phyloP scores from a whole-genome alignment of 192 early-diverging fungal species.

The Dissophora globulifera region DNA sequence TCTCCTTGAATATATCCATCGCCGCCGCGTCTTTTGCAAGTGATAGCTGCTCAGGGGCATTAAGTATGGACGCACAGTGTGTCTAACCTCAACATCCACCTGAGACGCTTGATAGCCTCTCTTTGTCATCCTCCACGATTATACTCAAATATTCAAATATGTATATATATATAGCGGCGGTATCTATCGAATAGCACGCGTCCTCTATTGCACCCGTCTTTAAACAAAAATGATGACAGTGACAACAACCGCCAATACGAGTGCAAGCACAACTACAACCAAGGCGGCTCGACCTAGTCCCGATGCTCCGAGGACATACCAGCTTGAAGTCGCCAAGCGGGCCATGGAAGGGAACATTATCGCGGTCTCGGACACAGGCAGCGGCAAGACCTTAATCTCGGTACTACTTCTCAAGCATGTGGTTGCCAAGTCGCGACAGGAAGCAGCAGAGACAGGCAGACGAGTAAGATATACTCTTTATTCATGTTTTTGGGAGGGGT shows the following conservation, averaged over 20 bases:
- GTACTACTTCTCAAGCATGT: conserved; percentile 86
- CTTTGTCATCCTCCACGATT: no score
- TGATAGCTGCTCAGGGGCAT: no score
- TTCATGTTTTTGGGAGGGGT: neutral
- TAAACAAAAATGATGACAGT: neutral
- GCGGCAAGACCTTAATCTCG: conserved; percentile 92
- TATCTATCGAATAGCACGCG: no score
- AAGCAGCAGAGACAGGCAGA: conserved; percentile 35
- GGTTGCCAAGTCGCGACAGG: conserved; percentile 51
- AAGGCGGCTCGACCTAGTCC: no score
- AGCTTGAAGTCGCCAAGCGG: conserved; percentile 75
- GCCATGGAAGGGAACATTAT: conserved; percentile 84
- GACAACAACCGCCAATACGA: neutral
- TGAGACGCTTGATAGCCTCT: no score
- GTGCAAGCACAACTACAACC: neutral
- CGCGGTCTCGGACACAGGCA: conserved; percentile 91
- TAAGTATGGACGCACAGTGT: no score
- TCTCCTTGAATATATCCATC: neutral
- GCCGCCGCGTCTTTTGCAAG: no score
- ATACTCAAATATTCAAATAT: no score
- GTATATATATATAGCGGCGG: no score
- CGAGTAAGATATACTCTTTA: conserved; percentile 40
- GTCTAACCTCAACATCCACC: neutral
- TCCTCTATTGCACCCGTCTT: no score
- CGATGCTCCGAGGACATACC: conserved; percentile 66